These are phyloP conservation scores for Flagelloscypha sp. DNA, from an alignment of 768 basidiomycete species.

Conservation along the genomic window DNA sequence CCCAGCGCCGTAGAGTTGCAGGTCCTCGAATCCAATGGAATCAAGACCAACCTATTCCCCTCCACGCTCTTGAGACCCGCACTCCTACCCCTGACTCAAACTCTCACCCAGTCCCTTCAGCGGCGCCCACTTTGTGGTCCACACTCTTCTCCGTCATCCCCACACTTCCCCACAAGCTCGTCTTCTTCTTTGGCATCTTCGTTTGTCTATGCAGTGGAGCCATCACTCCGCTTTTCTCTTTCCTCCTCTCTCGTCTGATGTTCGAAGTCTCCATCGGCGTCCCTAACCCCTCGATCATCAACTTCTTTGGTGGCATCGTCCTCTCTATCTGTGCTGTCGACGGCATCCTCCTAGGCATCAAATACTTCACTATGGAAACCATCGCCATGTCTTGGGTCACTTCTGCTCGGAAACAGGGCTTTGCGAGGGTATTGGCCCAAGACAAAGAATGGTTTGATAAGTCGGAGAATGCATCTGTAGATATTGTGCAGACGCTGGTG, in stretches of 20 bases:
- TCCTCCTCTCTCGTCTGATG: slow-evolving; percentile 74
- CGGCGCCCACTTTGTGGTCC: too few species aligned
- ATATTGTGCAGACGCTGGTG: slow-evolving; percentile 66
- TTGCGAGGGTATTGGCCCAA: slow-evolving; percentile 57
- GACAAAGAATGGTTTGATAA: slow-evolving; percentile 87
- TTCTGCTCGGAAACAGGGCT: slow-evolving; percentile 46
- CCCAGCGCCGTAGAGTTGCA: neutral
- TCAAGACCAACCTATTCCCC: slow-evolving; percentile 13
- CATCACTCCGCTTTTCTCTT: slow-evolving; percentile 89
- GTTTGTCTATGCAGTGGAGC: slow-evolving; percentile 69
- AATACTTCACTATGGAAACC: slow-evolving; percentile 76
- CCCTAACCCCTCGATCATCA: slow-evolving; percentile 50
- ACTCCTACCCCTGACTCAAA: slow-evolving; percentile 8
- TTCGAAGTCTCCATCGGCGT: slow-evolving; percentile 69
- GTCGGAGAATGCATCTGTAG: slow-evolving; percentile 45
- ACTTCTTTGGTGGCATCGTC: slow-evolving; percentile 63
- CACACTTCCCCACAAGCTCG: slow-evolving; percentile 63
- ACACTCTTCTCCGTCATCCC: slow-evolving; percentile 62
- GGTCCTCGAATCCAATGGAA: slow-evolving; percentile 15
- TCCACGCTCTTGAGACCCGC: slow-evolving; percentile 16
- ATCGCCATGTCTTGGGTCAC: slow-evolving; percentile 71
- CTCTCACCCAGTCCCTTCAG: slow-evolving; percentile 31
- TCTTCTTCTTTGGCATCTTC: slow-evolving; percentile 63
- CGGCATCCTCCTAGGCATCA: slow-evolving; percentile 64
- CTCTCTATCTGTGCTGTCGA: slow-evolving; percentile 70